A percentile compares a stretch with the other conserved stretches of the same genome.
Evolutionary conservation across 768 basidiomycete genomes (phyloP).

Genomic region (Leccinum longicurvipes): DNA sequence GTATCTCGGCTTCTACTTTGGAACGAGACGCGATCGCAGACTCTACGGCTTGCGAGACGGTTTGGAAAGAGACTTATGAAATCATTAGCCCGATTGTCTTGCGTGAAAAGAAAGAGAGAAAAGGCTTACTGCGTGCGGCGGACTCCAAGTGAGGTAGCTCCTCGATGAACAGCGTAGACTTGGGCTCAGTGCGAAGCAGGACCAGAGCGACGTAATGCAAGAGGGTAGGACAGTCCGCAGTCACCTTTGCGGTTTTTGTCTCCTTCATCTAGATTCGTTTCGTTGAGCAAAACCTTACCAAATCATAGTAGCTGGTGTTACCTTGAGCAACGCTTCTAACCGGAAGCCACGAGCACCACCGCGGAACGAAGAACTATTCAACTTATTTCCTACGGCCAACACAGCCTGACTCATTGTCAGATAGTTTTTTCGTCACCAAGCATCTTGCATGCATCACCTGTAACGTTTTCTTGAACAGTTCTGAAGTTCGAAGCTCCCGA

Average conservation of each 20-base stretch:
- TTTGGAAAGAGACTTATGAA: constrained; percentile 67
- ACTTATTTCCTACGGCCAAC: constrained; percentile 71
- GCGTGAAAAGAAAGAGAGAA: background rate
- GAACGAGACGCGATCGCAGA: constrained; percentile 53
- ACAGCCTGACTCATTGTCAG: constrained; percentile 47
- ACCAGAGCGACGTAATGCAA: constrained; percentile 85
- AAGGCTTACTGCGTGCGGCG: constrained; percentile 64
- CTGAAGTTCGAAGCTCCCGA: constrained; percentile 61
- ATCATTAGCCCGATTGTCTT: background rate
- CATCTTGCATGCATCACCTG: constrained; percentile 40
- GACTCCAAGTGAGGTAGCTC: constrained; percentile 81
- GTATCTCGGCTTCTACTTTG: constrained; percentile 57
- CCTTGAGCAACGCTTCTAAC: constrained; percentile 79
- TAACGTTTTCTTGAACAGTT: constrained; percentile 65
- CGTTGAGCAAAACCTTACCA: background rate
- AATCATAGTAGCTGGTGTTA: constrained; percentile 25
- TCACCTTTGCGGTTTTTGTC: constrained; percentile 69
- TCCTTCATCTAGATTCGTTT: constrained; percentile 64
- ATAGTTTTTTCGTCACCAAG: background rate
- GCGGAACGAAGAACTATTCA: constrained; percentile 81
- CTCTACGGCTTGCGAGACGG: constrained; percentile 56
- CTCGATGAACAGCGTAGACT: constrained; percentile 67
- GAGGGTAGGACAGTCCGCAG: constrained; percentile 77
- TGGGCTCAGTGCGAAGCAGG: constrained; percentile 63
- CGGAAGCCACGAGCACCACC: constrained; percentile 85